phyloP scores from a whole-genome alignment of 2,329 filamentous ascomycete species.

The Cladosporium halotolerans region DNA sequence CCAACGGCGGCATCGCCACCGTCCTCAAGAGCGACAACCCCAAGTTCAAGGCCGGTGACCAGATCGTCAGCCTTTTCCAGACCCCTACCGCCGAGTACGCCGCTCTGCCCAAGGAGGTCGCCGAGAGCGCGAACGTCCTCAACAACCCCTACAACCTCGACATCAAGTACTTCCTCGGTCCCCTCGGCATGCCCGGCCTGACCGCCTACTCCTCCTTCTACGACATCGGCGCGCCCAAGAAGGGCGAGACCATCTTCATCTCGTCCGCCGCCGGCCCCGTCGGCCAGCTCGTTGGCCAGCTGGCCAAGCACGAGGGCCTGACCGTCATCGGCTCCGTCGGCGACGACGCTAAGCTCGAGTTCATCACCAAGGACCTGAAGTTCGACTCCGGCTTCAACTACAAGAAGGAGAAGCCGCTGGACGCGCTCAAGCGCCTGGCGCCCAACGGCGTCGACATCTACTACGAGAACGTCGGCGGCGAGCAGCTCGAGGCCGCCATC shows the following conservation, averaged over 20 bases:
- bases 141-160: slow-evolving; percentile 65
- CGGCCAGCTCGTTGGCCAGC: slow-evolving; percentile 74
- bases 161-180: slow-evolving; percentile 62
- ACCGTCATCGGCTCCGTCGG: slow-evolving; percentile 76
- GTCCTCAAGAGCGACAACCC: slow-evolving; percentile 63
- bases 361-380: slow-evolving; percentile 51
- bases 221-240: slow-evolving; percentile 67
- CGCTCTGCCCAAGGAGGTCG: slow-evolving; percentile 44
- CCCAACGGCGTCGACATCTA: slow-evolving; percentile 77
- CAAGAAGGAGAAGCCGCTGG: slow-evolving; percentile 68
- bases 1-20: slow-evolving; percentile 58
- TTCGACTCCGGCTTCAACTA: slow-evolving; percentile 82
- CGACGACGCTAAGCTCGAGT: slow-evolving; percentile 50
- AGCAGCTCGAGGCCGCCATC: slow-evolving; percentile 64
- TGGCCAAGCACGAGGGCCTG: slow-evolving; percentile 75
- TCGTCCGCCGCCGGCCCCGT: slow-evolving; percentile 75
- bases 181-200: slow-evolving; percentile 68
- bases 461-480: slow-evolving; percentile 71
- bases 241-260: slow-evolving; percentile 76
- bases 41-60: slow-evolving; percentile 61
- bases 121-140: slow-evolving; percentile 47
- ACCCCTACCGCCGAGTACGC: slow-evolving; percentile 54
- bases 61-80: slow-evolving; percentile 39
- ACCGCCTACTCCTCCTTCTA: slow-evolving; percentile 71
- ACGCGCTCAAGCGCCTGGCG: slow-evolving; percentile 63